These are phyloP conservation scores for Pseudozyma pruni DNA, from an alignment of 1,284 basidiomycete genomes.

Conservation along the genomic window DNA sequence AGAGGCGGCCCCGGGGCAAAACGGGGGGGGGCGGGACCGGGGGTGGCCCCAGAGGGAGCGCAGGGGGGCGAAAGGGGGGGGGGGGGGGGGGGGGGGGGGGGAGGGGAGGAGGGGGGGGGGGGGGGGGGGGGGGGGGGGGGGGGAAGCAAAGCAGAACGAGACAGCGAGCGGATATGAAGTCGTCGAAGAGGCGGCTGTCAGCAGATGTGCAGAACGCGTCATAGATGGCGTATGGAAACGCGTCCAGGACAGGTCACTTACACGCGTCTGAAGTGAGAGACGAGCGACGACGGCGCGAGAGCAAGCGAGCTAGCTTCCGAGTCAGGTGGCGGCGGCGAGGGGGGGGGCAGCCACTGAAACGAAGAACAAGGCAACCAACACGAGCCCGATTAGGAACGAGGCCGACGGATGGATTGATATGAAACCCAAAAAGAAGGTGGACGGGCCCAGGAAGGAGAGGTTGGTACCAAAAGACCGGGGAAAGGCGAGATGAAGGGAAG, in stretches of 20 bases:
- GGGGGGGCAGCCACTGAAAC: slow-evolving; percentile 13
- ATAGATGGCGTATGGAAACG: slow-evolving; percentile 19
- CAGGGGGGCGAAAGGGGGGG: too few relatives aligned
- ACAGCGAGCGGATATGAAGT: slow-evolving; percentile 19
- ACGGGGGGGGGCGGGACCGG: too few relatives aligned
- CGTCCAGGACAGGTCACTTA: slow-evolving; percentile 28
- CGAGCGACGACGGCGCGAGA: slow-evolving; percentile 37
- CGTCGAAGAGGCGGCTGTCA: slow-evolving; percentile 16
- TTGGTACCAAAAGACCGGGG: slow-evolving; percentile 1
- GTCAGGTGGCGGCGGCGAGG: slow-evolving; percentile 14
- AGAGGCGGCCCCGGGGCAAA: too few relatives aligned
- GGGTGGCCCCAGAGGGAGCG: too few relatives aligned
- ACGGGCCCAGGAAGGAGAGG: slow-evolving; percentile 2
- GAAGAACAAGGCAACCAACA: slow-evolving; percentile 2
- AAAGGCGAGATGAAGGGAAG: not conserved
- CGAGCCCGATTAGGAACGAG: slow-evolving; percentile 25
- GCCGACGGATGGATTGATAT: slow-evolving; percentile 9
- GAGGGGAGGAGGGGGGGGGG: too few relatives aligned
- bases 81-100: too few relatives aligned
- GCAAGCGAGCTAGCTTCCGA: slow-evolving; percentile 7
- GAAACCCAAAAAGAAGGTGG: slow-evolving; percentile 9
- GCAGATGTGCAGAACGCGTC: slow-evolving; percentile 28
- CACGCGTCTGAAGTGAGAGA: slow-evolving; percentile 41
- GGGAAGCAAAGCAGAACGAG: not conserved
- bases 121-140: too few relatives aligned